Evolutionary conservation across 2,329 filamentous ascomycete species (phyloP).

Genomic region (Alternaria postmessia): DNA sequence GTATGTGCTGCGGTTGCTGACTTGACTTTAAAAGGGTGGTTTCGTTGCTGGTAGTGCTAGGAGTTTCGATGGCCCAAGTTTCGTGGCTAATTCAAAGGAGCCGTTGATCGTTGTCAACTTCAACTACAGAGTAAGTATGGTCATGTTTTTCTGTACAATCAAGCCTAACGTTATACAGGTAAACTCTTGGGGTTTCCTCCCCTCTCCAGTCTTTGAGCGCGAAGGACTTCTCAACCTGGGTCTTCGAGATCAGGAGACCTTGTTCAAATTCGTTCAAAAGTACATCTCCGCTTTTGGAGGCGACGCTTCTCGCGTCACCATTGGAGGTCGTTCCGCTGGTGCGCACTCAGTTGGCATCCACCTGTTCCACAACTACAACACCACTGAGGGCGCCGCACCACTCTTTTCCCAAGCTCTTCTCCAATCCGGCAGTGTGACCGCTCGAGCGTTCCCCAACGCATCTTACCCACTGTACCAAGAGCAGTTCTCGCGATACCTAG

Average conservation of each 20-base stretch:
- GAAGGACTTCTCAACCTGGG: conserved; percentile 40
- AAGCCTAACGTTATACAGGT: neutral
- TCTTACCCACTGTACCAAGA: conserved; percentile 39
- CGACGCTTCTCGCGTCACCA: conserved; percentile 47
- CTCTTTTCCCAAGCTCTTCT: conserved; percentile 39
- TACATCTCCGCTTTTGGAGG: conserved; percentile 53
- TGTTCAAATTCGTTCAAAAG: conserved; percentile 48
- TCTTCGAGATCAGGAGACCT: conserved; percentile 29
- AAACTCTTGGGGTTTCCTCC: conserved; percentile 38
- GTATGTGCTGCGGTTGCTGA: neutral
- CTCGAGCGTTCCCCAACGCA: conserved; percentile 37
- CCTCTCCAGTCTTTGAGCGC: conserved; percentile 34
- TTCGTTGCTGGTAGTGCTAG: conserved; percentile 33
- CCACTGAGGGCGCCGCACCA: conserved; percentile 26
- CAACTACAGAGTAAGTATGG: conserved; percentile 33
- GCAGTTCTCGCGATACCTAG: conserved; percentile 33
- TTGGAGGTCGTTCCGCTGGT: conserved; percentile 51
- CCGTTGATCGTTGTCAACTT: conserved; percentile 39
- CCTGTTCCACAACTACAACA: conserved; percentile 42
- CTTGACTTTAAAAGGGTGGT: conserved; percentile 16
- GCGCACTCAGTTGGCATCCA: conserved; percentile 42
- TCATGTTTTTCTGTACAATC: neutral
- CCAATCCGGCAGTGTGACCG: conserved; percentile 39
- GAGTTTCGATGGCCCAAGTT: conserved; percentile 36
- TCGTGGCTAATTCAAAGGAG: conserved; percentile 34